Evolutionary conservation across 2,329 filamentous ascomycete genomes (phyloP), one percentile per base, ranked within the genome.

Genomic region (Diaporthe aspalathi): DNA sequence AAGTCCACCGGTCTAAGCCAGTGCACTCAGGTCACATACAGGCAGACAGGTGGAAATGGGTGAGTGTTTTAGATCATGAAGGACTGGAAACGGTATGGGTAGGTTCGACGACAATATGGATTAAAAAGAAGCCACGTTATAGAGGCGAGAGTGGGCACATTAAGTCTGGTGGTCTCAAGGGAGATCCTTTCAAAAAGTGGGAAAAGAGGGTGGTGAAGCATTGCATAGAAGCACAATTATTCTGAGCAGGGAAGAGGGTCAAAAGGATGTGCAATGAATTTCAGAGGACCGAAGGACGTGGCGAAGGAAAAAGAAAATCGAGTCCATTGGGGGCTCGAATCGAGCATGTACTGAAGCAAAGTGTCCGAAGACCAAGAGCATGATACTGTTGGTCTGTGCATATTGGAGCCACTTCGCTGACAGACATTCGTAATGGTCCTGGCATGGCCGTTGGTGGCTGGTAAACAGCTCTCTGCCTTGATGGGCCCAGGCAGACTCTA

Each of bases 301-400:
- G 16, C n/a, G 2, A 22, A 45, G 35, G 6, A 16, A 43, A 22
- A 29, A 24, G 1, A 11, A n/a, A 17, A 35, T 6, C 2, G 14
- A 24, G 7, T 12, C 22, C 6, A 1, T 8, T 5, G 27, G 12
- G 24, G 38, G 24, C 40, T 49, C 20, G 27, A 65, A 65, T 29
- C 29, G 12, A 32, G 35, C 35, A 38, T 11, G 6, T 38, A 11
- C 32, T 38, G 35, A 56, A 47, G 27, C 57, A 20, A 62, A 62
- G 57, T 47, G 40, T 62, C 57, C 29, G n/a, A 50, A 14, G 45
- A 65, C 60, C 6, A n/a, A n/a, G n/a, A n/a, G n/a, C n/a, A n/a
- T n/a, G n/a, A n/a, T n/a, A n/a, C n/a, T n/a, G n/a, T n/a, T n/a
- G n/a, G n/a, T n/a, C n/a, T 32, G 40, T 35, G 43, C 14, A 20